Percentiles rank a stretch among this genome's conserved stretches.
Evolutionary conservation across 148 eudicot species (phyloP).

Genomic region (Cornus florida): DNA sequence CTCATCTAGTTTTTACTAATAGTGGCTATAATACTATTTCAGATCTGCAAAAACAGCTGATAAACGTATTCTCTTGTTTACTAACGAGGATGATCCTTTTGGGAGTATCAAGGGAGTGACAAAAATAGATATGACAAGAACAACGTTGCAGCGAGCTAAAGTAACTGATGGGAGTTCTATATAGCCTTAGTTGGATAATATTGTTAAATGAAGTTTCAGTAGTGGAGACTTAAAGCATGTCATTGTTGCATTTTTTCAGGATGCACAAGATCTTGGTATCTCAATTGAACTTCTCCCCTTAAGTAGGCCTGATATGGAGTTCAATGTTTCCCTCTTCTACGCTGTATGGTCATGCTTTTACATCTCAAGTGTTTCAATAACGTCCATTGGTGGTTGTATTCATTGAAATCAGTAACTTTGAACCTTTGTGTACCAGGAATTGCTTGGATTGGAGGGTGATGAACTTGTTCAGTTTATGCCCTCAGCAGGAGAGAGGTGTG

Average conservation of each 20-base stretch:
- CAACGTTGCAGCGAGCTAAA: constrained; percentile 93
- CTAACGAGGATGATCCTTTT: constrained; percentile 98
- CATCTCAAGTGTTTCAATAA: not conserved
- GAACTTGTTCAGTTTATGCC: constrained; percentile 65
- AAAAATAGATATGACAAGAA: constrained; percentile 87
- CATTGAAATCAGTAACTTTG: constrained; percentile 2
- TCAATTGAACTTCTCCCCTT: constrained; percentile 87
- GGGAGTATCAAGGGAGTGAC: constrained; percentile 76
- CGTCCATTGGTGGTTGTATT: not conserved
- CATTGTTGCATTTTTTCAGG: constrained; percentile 43
- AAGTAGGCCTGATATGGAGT: constrained; percentile 59
- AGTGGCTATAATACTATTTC: constrained; percentile 18
- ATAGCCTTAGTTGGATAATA: not conserved
- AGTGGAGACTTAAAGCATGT: not conserved
- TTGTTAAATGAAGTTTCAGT: not conserved
- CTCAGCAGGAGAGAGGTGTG: constrained; percentile 70
- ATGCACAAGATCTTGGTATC: constrained; percentile 97
- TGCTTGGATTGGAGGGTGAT: constrained; percentile 86
- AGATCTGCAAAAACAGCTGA: constrained; percentile 87
- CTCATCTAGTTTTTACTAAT: not conserved
- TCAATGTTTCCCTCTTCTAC: constrained; percentile 73
- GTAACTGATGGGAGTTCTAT: constrained; percentile 29
- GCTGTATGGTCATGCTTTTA: constrained; percentile 49
- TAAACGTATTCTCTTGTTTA: constrained; percentile 75
- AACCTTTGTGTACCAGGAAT: constrained; percentile 49